Conservation (phyloP, 108 stramenopile species). For the Epithemia pelagica region DNA sequence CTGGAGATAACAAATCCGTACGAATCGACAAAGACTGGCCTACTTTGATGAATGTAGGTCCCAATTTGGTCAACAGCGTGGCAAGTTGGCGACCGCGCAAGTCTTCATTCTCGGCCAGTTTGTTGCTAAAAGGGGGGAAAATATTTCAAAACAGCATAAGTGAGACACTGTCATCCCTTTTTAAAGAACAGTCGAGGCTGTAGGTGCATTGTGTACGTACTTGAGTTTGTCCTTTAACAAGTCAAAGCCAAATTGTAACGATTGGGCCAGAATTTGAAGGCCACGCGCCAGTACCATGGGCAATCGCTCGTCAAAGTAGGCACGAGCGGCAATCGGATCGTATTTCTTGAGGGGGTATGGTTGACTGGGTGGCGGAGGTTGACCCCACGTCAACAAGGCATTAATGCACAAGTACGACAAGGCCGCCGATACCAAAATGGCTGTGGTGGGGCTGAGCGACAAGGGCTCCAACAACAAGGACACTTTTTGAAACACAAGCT, state of each 20-base stretch:
- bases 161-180: background rate
- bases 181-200: background rate
- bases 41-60: conserved; percentile 85
- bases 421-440: background rate
- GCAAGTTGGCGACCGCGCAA: conserved; percentile 61
- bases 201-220: conserved; percentile 7
- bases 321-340: conserved; percentile 53
- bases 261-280: conserved; percentile 39
- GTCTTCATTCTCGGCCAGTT: conserved; percentile 44
- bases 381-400: background rate
- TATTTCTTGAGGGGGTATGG: conserved; percentile 66
- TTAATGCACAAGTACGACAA: background rate
- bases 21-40: conserved; percentile 94
- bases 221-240: conserved; percentile 26
- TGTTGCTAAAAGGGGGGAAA: conserved; percentile 14
- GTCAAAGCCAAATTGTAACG: conserved; percentile 30
- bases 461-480: background rate
- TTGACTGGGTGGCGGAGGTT: background rate
- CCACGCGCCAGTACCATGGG: conserved; percentile 31
- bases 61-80: conserved; percentile 55
- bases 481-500: background rate
- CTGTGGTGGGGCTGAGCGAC: background rate
- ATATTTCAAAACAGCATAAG: background rate
- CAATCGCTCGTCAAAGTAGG: conserved; percentile 52
- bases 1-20: conserved; percentile 83